Conservation (phyloP, 1,284 basidiomycete species). For the Coniferiporia sulphurascens region DNA sequence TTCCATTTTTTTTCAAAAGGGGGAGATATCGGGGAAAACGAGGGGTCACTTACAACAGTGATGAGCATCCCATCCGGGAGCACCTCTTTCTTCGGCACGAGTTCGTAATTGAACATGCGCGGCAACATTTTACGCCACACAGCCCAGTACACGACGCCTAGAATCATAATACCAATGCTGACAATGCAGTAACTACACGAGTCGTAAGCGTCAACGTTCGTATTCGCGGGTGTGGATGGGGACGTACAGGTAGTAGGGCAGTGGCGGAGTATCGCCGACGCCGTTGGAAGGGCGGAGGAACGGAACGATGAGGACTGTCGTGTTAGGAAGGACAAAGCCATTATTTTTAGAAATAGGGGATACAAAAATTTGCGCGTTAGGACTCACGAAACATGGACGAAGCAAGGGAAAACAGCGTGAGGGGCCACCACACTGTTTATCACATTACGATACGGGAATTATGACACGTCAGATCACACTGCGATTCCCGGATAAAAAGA, state of each 20-base stretch:
- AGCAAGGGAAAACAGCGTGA: conserved; percentile 52
- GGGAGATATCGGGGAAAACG: not conserved
- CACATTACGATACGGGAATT: no score
- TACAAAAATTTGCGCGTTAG: not conserved
- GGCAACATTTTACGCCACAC: conserved; percentile 49
- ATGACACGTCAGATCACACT: no score
- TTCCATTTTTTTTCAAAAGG: no score
- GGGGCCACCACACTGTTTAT: conserved; percentile 47
- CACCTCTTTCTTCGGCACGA: conserved; percentile 42
- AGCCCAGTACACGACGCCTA: conserved; percentile 51
- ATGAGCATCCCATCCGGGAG: conserved; percentile 54
- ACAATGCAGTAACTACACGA: conserved; percentile 46
- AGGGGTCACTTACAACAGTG: conserved; percentile 39
- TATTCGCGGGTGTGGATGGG: not conserved
- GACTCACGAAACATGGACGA: conserved; percentile 45
- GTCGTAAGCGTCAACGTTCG: not conserved
- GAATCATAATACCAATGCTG: conserved; percentile 44
- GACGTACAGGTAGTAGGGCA: conserved; percentile 53
- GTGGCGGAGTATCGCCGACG: conserved; percentile 53
- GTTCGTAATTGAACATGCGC: conserved; percentile 42
- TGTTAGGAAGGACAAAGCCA: not conserved
- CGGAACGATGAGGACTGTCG: conserved; percentile 47
- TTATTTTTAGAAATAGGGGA: not conserved
- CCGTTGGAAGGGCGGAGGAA: conserved; percentile 50
- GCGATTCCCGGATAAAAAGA: no score